Evolutionary conservation across 495 filamentous ascomycete species (phyloP).

Genomic region (Hypoxylon fragiforme): DNA sequence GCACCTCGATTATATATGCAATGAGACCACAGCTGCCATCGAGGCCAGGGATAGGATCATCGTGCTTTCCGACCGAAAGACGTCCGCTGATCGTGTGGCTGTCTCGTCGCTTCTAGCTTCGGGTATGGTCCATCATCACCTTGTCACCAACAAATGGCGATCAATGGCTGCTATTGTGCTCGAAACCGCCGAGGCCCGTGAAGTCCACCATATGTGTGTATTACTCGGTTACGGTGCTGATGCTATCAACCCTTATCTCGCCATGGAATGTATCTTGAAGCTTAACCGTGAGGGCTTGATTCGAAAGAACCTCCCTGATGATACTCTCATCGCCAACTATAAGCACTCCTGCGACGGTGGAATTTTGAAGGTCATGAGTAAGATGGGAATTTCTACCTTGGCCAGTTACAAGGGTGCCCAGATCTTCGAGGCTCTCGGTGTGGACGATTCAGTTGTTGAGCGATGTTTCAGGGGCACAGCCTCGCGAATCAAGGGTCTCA

Average conservation of each 20-base stretch:
- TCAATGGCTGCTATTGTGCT: constrained; percentile 85
- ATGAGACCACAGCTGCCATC: constrained; percentile 82
- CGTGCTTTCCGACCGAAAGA: constrained; percentile 88
- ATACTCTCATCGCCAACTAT: constrained; percentile 92
- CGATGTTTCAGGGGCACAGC: constrained; percentile 96
- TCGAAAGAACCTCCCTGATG: constrained; percentile 82
- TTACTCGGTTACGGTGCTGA: constrained; percentile 95
- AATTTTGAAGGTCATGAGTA: constrained; percentile 99
- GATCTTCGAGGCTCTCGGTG: constrained; percentile 98
- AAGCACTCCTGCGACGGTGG: constrained; percentile 97
- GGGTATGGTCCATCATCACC: constrained; percentile 94
- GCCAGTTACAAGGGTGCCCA: constrained; percentile 99
- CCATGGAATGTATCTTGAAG: constrained; percentile 98
- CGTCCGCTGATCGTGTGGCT: constrained; percentile 79
- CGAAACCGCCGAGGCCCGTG: constrained; percentile 95
- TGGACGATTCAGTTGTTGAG: constrained; percentile 94
- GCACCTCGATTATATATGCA: constrained; percentile 87
- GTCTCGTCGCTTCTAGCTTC: constrained; percentile 89
- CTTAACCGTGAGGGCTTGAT: constrained; percentile 95
- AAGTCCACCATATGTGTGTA: constrained; percentile 99
- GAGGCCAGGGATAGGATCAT: constrained; percentile 84
- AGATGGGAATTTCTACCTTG: constrained; percentile 99
- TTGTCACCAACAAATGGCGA: constrained; percentile 96
- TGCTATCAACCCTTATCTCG: constrained; percentile 95
- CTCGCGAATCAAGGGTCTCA: constrained; percentile 93